Evolutionary conservation across 2,329 filamentous ascomycete species (phyloP).

Genomic region (Camptophora hylomeconis): DNA sequence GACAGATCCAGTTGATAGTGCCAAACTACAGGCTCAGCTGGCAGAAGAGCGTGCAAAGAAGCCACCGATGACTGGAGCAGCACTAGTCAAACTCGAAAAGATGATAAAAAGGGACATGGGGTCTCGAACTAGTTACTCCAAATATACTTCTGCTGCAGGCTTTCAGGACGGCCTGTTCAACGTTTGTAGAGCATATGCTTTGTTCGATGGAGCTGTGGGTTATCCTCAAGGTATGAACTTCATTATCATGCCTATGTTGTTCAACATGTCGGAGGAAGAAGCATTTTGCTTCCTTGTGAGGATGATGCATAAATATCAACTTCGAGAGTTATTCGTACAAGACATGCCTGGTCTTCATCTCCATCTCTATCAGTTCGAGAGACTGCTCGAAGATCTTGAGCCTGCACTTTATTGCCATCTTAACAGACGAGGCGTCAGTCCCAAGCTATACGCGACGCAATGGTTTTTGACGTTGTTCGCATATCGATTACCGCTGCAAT

Average conservation of each 20-base stretch:
- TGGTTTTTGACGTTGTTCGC: conserved; percentile 99
- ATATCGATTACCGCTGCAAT: conserved; percentile 89
- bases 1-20: conserved; percentile 40
- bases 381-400: conserved; percentile 83
- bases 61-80: conserved; percentile 61
- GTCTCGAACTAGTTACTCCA: conserved; percentile 87
- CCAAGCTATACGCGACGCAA: conserved; percentile 91
- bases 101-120: conserved; percentile 82
- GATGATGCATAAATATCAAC: conserved; percentile 90
- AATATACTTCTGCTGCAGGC: conserved; percentile 80
- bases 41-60: conserved; percentile 62
- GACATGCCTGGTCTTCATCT: conserved; percentile 96
- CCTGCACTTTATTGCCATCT: conserved; percentile 92
- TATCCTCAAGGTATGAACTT: conserved; percentile 99
- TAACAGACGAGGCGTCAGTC: conserved; percentile 70
- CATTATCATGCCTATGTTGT: conserved; percentile 86
- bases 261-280: conserved; percentile 98
- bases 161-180: conserved; percentile 90
- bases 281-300: conserved; percentile 87
- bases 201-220: conserved; percentile 87
- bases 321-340: conserved; percentile 83
- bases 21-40: conserved; percentile 51
- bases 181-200: conserved; percentile 91
- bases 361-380: conserved; percentile 88
- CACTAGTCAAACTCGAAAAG: conserved; percentile 77